Percentiles rank a stretch among this genome's conserved stretches.
phyloP scores from a whole-genome alignment of 208 protist species.

The Lotmaria passim region DNA sequence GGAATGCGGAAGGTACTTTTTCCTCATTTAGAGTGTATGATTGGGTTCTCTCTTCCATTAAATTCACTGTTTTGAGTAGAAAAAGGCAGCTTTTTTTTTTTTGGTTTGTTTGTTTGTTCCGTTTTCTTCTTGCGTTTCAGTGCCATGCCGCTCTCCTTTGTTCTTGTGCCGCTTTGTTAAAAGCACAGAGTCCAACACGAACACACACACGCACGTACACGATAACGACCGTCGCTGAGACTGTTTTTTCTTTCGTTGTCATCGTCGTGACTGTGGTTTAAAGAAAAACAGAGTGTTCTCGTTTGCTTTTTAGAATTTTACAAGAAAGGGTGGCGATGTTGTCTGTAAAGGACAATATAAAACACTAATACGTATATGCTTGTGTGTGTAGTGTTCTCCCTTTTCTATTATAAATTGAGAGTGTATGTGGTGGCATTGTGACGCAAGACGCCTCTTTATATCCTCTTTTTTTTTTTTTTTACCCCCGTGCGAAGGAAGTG shows the following conservation, averaged over 20 bases:
- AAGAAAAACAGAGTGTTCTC: too few species aligned
- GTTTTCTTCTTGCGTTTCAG: constrained; percentile 13
- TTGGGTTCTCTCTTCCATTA: background rate
- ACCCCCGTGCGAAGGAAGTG: constrained; percentile 13
- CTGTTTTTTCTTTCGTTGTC: too few species aligned
- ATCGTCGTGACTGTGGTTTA: too few species aligned
- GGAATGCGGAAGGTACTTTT: too few species aligned
- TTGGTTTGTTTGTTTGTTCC: background rate
- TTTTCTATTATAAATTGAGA: background rate
- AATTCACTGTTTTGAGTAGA: background rate
- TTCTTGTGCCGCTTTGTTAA: too few species aligned
- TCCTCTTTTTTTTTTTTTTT: constrained; percentile 15
- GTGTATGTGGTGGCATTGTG: background rate
- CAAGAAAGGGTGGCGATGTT: too few species aligned
- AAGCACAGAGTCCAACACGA: too few species aligned
- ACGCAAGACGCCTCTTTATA: background rate
- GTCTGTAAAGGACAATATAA: background rate
- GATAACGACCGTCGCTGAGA: too few species aligned
- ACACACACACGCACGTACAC: too few species aligned
- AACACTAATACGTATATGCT: background rate
- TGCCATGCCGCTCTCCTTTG: too few species aligned
- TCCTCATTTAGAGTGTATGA: too few species aligned
- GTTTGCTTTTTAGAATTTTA: too few species aligned
- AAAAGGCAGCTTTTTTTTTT: background rate
- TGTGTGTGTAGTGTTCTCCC: background rate